Base-by-base conservation (phyloP, 1,139 yeast genomes). In the Suhomyces chickasaworum region DNA sequence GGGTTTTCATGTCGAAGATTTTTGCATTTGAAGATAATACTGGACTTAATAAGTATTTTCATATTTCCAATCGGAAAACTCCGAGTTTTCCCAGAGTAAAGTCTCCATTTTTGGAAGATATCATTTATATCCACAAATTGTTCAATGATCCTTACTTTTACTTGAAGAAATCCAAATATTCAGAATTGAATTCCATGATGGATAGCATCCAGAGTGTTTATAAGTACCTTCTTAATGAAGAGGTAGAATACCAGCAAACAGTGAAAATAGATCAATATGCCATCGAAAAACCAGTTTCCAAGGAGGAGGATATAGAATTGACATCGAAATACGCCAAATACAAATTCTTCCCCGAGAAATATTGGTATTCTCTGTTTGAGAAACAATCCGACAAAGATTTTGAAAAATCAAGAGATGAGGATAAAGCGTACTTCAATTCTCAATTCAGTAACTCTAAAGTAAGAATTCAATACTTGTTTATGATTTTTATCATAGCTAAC, bases 11-110 rank as follows among this genome's bases (percentile, higher is more conserved):
- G 31, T 60, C 75, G 12, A 63, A 60, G 33, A 49, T 73, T 12
- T 61, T 75, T 42, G 60, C 64, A 10, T 61, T 73, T 47, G 78
- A 73, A 44, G 80, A 75, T 50, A 73, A 72, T 50, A 75, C 80
- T 1, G 80, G 80, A 2, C 61, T 74, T 46, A 75, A 75, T 53
- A 73, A 72, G 54, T 71, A 70, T 52, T 73, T 72, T 50, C 57
- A 64, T 23, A 49, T 60, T 1, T 64, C 76, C 3, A 61, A 64
- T 41, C 55, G 75, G 39, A 51, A 48, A 4, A 52, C 59, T 2
- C 55, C 61, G 4, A 73, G 64, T 41, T 54, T 62, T 30, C 49
- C 56, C 1, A 53, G 63, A 20, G 52, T 53, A 4, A 54, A 49
- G 21, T 54, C 63, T n/a, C 61, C 58, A 10, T 68, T 73, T 42